These are phyloP conservation scores for Leishmania amazonensis DNA, from an alignment of 208 protist species.

Conservation along the genomic window DNA sequence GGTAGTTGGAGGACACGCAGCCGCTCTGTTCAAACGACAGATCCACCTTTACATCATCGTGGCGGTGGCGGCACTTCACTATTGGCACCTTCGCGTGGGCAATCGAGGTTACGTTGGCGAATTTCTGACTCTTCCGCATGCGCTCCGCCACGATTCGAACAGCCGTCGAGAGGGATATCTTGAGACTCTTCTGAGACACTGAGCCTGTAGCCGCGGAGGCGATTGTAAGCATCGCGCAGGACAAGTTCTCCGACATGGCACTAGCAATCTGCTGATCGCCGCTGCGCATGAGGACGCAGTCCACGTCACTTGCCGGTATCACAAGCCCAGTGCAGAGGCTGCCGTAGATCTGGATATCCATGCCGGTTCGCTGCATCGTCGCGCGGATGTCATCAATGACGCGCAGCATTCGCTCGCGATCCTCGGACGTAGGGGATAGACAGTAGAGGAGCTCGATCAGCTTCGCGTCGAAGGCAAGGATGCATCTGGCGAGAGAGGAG, in stretches of 20 bases:
- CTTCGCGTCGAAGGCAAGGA: conserved; percentile 41
- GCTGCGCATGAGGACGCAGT: conserved; percentile 62
- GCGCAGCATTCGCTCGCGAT: conserved; percentile 28
- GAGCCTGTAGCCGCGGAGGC: conserved; percentile 2
- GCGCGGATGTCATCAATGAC: conserved; percentile 52
- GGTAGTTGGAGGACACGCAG: conserved; percentile 59
- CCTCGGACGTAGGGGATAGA: conserved; percentile 38
- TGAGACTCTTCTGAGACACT: conserved; percentile 17
- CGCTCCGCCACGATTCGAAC: conserved; percentile 52
- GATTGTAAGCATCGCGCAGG: conserved; percentile 17
- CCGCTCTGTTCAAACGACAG: conserved; percentile 77
- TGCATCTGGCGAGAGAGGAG: conserved; percentile 1
- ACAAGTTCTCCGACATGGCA: conserved; percentile 15
- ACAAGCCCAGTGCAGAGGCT: conserved; percentile 73
- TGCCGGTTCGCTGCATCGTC: conserved; percentile 31
- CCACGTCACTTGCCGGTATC: conserved; percentile 84
- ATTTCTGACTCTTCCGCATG: conserved; percentile 40
- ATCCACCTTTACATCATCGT: conserved; percentile 54
- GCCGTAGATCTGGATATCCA: conserved; percentile 73
- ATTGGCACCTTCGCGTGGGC: conserved; percentile 79
- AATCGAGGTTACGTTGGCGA: conserved; percentile 50
- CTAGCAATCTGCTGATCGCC: conserved; percentile 1
- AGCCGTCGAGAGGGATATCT: conserved; percentile 16
- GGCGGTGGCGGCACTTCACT: conserved; percentile 72
- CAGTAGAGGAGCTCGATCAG: conserved; percentile 52